Conservation (phyloP, 2,329 filamentous ascomycete species). For the Cordyceps militaris region DNA sequence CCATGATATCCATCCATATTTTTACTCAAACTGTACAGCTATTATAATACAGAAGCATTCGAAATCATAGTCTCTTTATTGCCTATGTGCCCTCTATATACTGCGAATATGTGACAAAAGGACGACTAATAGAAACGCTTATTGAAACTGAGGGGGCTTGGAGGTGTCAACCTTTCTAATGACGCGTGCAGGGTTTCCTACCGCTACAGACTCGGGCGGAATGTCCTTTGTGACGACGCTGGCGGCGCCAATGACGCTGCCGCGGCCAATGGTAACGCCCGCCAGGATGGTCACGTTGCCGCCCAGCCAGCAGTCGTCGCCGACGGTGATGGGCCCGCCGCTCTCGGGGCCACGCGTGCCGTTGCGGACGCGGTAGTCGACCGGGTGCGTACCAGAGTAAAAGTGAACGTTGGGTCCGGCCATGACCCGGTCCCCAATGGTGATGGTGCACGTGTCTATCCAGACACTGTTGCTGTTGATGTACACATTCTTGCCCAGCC, state of each 20-base stretch:
- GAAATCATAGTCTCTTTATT: background rate
- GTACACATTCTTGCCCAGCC: slow-evolving; percentile 62
- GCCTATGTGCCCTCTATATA: background rate
- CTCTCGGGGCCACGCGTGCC: slow-evolving; percentile 68
- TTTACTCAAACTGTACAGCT: slow-evolving; percentile 8
- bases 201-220: slow-evolving; percentile 51
- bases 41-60: slow-evolving; percentile 15
- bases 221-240: slow-evolving; percentile 77
- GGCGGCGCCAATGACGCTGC: slow-evolving; percentile 68
- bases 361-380: slow-evolving; percentile 67
- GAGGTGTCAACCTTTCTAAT: slow-evolving; percentile 34
- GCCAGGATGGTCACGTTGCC: slow-evolving; percentile 65
- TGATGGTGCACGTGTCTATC: slow-evolving; percentile 69
- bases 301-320: slow-evolving; percentile 75
- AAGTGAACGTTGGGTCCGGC: slow-evolving; percentile 73
- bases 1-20: slow-evolving; percentile 35
- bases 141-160: slow-evolving; percentile 7
- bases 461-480: slow-evolving; percentile 70
- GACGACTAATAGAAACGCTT: background rate
- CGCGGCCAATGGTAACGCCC: slow-evolving; percentile 71
- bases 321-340: slow-evolving; percentile 67
- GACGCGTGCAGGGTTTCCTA: slow-evolving; percentile 59
- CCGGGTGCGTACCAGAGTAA: slow-evolving; percentile 68
- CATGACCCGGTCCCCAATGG: slow-evolving; percentile 68
- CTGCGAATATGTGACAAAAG: too few relatives aligned